Conservation (phyloP, 2,329 filamentous ascomycete genomes). For the Trichoderma sp. region DNA sequence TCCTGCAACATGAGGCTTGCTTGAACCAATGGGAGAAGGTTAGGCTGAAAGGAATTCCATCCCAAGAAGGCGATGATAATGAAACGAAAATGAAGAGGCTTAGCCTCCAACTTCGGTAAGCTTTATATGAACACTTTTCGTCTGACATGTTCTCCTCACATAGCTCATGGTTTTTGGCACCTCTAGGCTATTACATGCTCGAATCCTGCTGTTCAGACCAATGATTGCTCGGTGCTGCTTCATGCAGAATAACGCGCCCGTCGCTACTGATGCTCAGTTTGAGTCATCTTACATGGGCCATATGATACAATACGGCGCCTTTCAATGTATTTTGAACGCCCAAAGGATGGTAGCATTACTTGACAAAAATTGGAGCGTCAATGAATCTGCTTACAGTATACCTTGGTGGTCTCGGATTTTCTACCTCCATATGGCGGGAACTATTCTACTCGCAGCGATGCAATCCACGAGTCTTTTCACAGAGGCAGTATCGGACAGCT, state of each 20-base stretch:
- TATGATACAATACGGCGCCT: not conserved
- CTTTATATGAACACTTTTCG: not conserved
- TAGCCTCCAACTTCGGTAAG: not conserved
- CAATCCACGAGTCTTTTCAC: not conserved
- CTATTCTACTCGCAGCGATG: not conserved
- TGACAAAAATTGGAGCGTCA: not conserved
- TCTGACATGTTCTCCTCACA: too few species aligned
- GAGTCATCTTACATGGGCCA: not conserved
- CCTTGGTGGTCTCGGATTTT: slow-evolving; percentile 2
- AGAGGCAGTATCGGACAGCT: not conserved
- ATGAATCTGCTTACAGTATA: not conserved
- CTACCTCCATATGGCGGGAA: not conserved
- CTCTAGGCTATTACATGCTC: not conserved
- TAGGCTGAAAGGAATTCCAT: not conserved
- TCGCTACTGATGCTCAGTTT: not conserved
- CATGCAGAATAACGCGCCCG: not conserved
- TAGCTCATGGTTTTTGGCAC: not conserved
- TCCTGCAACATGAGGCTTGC: not conserved
- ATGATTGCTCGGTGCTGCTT: not conserved
- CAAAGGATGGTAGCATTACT: not conserved
- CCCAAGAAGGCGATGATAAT: not conserved
- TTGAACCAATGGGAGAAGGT: not conserved
- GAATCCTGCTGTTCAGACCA: not conserved
- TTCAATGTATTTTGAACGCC: not conserved
- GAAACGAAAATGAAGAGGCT: not conserved